These are phyloP conservation scores for Wolfiporia cocos DNA, from an alignment of 1,284 basidiomycete genomes.

Conservation along the genomic window DNA sequence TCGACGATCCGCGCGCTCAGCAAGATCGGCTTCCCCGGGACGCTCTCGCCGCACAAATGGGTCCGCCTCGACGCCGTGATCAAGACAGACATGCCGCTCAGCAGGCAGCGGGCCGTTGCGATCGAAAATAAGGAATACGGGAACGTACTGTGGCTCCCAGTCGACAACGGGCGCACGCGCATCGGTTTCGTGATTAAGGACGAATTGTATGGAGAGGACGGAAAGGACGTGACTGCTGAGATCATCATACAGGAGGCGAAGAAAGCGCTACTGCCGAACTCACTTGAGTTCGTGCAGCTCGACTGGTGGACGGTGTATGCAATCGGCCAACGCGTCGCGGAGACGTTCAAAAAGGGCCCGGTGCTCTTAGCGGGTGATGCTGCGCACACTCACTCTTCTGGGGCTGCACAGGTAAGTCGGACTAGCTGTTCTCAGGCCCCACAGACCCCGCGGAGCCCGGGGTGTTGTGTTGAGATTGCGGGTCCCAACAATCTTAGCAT, in stretches of 20 bases:
- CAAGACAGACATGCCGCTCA: conserved; percentile 3
- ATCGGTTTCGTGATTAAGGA: conserved; percentile 6
- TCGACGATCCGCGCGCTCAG: conserved; percentile 1
- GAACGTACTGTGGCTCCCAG: conserved; percentile 7
- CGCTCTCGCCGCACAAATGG: background rate
- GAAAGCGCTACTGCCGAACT: conserved; percentile 4
- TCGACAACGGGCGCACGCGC: conserved; percentile 5
- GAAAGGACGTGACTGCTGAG: conserved; percentile 3
- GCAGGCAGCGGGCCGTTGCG: background rate
- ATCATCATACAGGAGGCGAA: conserved; percentile 6
- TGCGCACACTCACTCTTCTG: conserved; percentile 6
- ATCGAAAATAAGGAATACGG: conserved; percentile 5
- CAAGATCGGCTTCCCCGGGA: conserved; percentile 2
- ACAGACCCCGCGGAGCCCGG: no score
- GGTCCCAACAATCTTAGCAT: background rate
- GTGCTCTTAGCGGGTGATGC: conserved; percentile 7
- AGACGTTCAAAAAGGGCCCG: conserved; percentile 3
- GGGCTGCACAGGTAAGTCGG: conserved; percentile 4
- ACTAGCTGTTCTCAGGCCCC: no score
- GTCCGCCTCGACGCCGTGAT: conserved; percentile 6
- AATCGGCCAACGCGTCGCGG: conserved; percentile 5
- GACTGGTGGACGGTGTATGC: conserved; percentile 8
- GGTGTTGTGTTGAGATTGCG: background rate
- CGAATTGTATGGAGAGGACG: conserved; percentile 2
- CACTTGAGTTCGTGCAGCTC: conserved; percentile 5